Evolutionary conservation across 1,139 yeast genomes (phyloP), one percentile per base, ranked within the genome.

Genomic region (Pichia sp.): DNA sequence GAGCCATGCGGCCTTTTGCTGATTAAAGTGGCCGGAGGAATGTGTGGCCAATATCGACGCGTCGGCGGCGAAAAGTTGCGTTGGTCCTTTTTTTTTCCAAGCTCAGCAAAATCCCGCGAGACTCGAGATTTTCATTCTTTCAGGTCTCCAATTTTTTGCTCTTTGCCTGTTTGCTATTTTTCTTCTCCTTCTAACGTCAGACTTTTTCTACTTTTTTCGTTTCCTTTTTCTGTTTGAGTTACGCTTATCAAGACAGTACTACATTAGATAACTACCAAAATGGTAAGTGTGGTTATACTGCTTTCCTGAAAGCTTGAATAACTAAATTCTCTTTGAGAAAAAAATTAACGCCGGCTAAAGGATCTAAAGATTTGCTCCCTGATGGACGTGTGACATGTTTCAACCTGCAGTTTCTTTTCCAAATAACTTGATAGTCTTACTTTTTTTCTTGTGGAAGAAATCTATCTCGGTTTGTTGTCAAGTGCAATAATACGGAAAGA

Each of bases 281-380:
- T 65, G 68, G 68, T 65, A 64, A 59, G 68, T 65, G 40, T 26
- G 8, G 48, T 47, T 36, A 36, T n/a, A 36, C n/a, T 13, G 41
- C 41, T 36, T 36, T n/a, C 13, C 15, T 5, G 34, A 11, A 26
- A 38, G 29, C 38, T 58, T 54, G 48, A 50, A 11, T 8, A 26
- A 29, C 15, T 29, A 55, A 59, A 53, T 50, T 52, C 15, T 15
- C 15, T 36, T 36, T 36, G 41, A 36, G 26, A 23, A 23, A 31
- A 32, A 11, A 34, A 51, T 46, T 52, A 40, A 52, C 49, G 29
- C 31, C 41, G 66, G 68, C 68, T 65, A 62, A 62, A 61, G 68
- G 68, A 64, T 61, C 64, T 59, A 64, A 62, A 63, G 65, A 62
- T 64, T 62, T 61, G 64, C 59, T 56, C 44, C 30, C 41, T 30